These are phyloP conservation scores for Ulota crispa DNA, from an alignment of 225 moss, liverwort and hornwort genomes.

Conservation along the genomic window DNA sequence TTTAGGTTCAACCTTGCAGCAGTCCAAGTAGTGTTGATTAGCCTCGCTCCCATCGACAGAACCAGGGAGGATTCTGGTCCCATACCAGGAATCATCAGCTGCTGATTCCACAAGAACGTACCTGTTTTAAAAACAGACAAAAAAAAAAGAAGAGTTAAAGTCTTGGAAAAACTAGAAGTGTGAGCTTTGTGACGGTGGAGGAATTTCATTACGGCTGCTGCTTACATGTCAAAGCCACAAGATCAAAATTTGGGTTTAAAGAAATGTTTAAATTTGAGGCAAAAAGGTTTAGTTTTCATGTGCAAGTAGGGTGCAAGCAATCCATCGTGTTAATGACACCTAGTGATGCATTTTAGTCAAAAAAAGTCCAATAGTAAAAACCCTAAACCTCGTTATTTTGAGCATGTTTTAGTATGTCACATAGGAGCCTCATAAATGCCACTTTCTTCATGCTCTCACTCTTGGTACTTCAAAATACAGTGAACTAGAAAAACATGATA, in stretches of 20 bases:
- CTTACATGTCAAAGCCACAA: neutral
- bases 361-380: neutral
- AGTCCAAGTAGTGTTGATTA: slow-evolving; percentile 73
- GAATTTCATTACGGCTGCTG: neutral
- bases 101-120: slow-evolving; percentile 51
- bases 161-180: too few species aligned
- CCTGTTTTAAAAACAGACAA: slow-evolving; percentile 25
- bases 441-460: neutral
- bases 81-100: slow-evolving; percentile 78
- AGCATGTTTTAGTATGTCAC: neutral
- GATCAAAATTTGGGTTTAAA: neutral
- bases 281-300: too few species aligned
- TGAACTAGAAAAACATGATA: neutral
- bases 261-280: neutral
- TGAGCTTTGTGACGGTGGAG: neutral
- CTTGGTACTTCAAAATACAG: neutral
- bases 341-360: neutral
- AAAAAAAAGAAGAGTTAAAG: neutral
- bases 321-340: neutral
- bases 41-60: slow-evolving; percentile 68
- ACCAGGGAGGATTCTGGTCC: slow-evolving; percentile 71
- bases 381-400: neutral
- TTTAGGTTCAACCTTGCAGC: slow-evolving; percentile 54
- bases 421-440: neutral
- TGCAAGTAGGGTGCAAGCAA: too few species aligned